These are phyloP conservation scores for Xerophyta viscosa DNA, from an alignment of 106 monocot species.

Conservation along the genomic window DNA sequence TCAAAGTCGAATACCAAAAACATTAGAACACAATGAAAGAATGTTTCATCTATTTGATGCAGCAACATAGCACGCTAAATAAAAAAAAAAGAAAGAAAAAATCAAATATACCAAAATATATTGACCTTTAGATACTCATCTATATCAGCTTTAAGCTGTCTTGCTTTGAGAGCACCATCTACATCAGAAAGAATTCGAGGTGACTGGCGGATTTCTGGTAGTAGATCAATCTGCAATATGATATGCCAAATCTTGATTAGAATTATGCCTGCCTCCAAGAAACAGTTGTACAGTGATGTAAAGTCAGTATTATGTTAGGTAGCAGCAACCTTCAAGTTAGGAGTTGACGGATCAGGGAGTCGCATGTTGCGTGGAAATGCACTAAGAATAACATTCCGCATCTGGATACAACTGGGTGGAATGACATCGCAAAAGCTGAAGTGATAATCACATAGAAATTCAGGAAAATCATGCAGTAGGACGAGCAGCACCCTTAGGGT, in stretches of 20 bases:
- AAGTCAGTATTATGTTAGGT: neutral
- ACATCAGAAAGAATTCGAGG: slow-evolving; percentile 91
- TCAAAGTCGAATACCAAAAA: no score
- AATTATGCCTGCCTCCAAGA: no score
- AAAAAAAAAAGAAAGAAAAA: neutral
- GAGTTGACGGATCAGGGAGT: slow-evolving; percentile 90
- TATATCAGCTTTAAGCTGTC: slow-evolving; percentile 71
- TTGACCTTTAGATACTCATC: slow-evolving; percentile 92
- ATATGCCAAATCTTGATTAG: neutral
- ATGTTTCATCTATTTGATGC: no score
- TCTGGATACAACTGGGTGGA: slow-evolving; percentile 87
- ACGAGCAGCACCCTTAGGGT: slow-evolving; percentile 87
- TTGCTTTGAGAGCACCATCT: slow-evolving; percentile 70
- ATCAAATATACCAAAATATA: no score
- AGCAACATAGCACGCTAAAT: no score
- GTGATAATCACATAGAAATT: slow-evolving; percentile 94
- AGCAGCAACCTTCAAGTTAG: slow-evolving; percentile 69
- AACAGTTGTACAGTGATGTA: no score
- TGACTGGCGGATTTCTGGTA: slow-evolving; percentile 69
- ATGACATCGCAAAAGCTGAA: slow-evolving; percentile 99
- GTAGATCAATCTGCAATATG: slow-evolving; percentile 72
- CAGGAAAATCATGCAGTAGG: slow-evolving; percentile 92
- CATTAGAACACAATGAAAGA: no score
- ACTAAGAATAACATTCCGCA: slow-evolving; percentile 98
- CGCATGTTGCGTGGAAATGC: slow-evolving; percentile 96